Evolutionary conservation across 179 eudicot genomes (phyloP).

Genomic region (Silene vulgaris): DNA sequence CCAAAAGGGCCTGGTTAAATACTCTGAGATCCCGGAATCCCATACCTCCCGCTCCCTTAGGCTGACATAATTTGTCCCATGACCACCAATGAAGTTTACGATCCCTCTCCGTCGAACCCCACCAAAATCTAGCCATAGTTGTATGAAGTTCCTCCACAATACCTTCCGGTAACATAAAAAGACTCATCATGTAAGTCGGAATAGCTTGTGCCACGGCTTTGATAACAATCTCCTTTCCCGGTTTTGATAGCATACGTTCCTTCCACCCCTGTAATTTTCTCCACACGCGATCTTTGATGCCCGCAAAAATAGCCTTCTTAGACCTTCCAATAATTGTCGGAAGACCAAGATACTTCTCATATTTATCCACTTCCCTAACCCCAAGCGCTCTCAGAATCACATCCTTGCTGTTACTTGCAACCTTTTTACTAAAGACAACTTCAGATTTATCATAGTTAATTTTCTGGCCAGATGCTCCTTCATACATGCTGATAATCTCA

Average conservation of each 20-base stretch:
- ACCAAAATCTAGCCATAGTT: background rate
- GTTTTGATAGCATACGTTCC: background rate
- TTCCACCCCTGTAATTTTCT: constrained; percentile 9
- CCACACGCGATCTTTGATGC: background rate
- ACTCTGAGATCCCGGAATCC: no score
- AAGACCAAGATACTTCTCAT: constrained; percentile 7
- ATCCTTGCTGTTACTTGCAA: background rate
- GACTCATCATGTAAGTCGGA: background rate
- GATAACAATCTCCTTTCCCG: constrained; percentile 6
- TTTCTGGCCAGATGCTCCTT: background rate
- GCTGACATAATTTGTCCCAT: no score
- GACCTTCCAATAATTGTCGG: background rate
- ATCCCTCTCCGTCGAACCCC: background rate
- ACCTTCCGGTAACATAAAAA: background rate
- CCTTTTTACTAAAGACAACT: background rate
- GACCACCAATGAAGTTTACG: no score
- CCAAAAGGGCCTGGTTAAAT: no score
- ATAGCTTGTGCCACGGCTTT: background rate
- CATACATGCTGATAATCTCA: no score
- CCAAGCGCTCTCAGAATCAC: background rate
- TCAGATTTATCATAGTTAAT: background rate
- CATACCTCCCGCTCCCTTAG: no score
- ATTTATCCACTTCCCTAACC: background rate
- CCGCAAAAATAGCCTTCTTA: background rate
- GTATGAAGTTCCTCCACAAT: background rate